Conservation (phyloP, 345 rosid genomes). For the Lepidium sativum region DNA sequence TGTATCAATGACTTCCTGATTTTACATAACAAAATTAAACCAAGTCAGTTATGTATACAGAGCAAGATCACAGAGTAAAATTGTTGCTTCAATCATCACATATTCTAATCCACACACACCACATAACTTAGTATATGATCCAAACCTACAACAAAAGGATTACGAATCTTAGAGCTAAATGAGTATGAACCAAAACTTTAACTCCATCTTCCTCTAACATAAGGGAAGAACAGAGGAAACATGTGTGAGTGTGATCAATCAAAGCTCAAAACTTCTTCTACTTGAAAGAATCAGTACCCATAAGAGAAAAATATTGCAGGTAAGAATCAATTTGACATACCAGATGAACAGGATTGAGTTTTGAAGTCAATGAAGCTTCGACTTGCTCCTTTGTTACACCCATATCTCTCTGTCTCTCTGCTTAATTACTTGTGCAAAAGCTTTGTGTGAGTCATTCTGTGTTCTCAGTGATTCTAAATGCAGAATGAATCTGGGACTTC, state of each 20-base stretch:
- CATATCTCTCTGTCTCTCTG: slow-evolving; percentile 31
- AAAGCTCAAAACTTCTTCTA: background rate
- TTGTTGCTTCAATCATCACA: background rate
- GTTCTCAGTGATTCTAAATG: background rate
- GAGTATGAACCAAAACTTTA: background rate
- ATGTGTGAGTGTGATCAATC: background rate
- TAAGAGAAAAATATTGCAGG: background rate
- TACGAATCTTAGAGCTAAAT: background rate
- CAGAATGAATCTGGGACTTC: background rate
- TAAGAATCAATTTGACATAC: slow-evolving; percentile 28
- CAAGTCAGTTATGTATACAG: background rate
- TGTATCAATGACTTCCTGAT: slow-evolving; percentile 77
- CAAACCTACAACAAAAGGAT: background rate
- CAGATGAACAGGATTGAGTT: slow-evolving; percentile 63
- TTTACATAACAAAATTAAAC: background rate
- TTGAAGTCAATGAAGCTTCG: slow-evolving; percentile 55
- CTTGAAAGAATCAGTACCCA: background rate
- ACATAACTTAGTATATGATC: background rate
- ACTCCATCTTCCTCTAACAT: background rate
- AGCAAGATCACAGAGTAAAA: background rate
- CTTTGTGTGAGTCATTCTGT: background rate
- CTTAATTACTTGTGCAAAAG: background rate
- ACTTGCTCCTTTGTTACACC: slow-evolving; percentile 78
- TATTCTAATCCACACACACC: background rate
- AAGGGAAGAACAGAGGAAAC: background rate